phyloP scores from a whole-genome alignment of 805 yeast species.

The Sugiyamaella marilandica region DNA sequence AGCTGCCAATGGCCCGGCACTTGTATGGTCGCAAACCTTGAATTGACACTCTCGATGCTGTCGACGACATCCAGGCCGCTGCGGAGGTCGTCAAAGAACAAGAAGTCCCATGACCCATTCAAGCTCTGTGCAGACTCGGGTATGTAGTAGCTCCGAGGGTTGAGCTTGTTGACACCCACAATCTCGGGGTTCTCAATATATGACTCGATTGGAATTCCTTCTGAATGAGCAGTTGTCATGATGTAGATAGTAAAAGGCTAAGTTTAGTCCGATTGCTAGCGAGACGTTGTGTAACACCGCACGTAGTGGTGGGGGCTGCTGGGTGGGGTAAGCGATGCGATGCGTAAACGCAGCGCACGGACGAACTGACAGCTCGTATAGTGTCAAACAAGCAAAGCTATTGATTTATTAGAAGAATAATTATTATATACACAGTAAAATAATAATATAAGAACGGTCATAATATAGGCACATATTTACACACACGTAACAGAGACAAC shows the following conservation, averaged over 20 bases:
- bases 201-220: neutral
- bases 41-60: neutral
- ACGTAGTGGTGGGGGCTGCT: neutral
- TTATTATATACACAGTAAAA: too few species aligned
- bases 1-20: constrained; percentile 39
- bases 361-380: neutral
- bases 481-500: neutral
- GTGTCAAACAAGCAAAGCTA: neutral
- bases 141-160: constrained; percentile 19
- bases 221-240: neutral
- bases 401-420: too few species aligned
- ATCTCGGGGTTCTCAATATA: constrained; percentile 19
- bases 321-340: neutral
- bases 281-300: neutral
- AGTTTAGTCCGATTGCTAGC: neutral
- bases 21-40: constrained; percentile 10
- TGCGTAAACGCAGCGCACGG: neutral
- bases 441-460: too few species aligned
- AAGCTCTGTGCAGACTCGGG: constrained; percentile 15
- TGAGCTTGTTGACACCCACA: constrained; percentile 11
- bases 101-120: constrained; percentile 29
- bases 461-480: neutral
- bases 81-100: constrained; percentile 15
- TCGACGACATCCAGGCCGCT: neutral
- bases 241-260: neutral